Evolutionary conservation across 2,329 filamentous ascomycete genomes (phyloP).

Genomic region (Colletotrichum sp.): DNA sequence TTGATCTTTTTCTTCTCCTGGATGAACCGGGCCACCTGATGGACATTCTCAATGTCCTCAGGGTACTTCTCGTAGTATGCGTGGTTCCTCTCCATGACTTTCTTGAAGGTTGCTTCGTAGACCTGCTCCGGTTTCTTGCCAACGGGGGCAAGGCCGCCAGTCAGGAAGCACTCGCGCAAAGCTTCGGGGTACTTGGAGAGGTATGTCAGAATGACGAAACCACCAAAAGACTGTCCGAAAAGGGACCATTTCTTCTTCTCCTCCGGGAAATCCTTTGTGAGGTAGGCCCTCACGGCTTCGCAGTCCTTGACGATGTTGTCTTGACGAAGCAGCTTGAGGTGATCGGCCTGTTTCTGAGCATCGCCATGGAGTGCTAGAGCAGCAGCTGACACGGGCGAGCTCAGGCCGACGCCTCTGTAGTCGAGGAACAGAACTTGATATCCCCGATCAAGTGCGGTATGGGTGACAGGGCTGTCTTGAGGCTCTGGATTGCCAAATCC

Average conservation of each 20-base stretch:
- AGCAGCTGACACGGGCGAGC: conserved; percentile 76
- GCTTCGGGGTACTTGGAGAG: conserved; percentile 80
- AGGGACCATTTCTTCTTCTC: conserved; percentile 82
- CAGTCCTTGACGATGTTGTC: conserved; percentile 90
- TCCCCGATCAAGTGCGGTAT: conserved; percentile 74
- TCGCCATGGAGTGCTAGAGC: conserved; percentile 71
- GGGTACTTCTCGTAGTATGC: conserved; percentile 87
- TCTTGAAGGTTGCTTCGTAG: conserved; percentile 74
- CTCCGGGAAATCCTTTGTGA: conserved; percentile 72
- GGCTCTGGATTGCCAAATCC: conserved; percentile 79
- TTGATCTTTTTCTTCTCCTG: conserved; percentile 55
- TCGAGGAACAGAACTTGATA: conserved; percentile 90
- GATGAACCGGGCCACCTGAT: conserved; percentile 70
- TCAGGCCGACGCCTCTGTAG: conserved; percentile 87
- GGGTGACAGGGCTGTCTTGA: conserved; percentile 75
- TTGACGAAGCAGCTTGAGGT: conserved; percentile 84
- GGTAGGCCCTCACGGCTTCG: conserved; percentile 79
- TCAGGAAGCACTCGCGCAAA: conserved; percentile 81
- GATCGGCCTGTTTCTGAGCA: conserved; percentile 73
- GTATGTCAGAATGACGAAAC: conserved; percentile 85
- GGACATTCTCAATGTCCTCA: conserved; percentile 74
- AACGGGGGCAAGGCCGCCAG: conserved; percentile 82
- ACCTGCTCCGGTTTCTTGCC: conserved; percentile 75
- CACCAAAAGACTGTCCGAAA: conserved; percentile 91
- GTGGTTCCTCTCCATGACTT: conserved; percentile 73